A percentile compares a stretch with the other conserved stretches of the same genome.
These are phyloP conservation scores for Antitrichia curtipendula DNA, from an alignment of 225 moss, liverwort and hornwort species.

Conservation along the genomic window DNA sequence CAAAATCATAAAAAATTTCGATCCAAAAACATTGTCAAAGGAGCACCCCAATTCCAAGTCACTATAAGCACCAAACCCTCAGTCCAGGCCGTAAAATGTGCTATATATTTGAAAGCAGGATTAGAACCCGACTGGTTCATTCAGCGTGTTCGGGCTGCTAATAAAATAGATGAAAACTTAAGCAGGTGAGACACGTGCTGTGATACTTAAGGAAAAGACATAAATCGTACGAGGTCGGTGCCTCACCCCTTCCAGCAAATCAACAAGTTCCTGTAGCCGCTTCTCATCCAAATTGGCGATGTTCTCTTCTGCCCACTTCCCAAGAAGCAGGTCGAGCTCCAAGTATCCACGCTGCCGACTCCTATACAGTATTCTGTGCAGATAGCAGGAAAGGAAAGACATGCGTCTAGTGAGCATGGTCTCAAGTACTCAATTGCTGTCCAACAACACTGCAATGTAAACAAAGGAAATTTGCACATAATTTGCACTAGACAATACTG, in stretches of 20 bases:
- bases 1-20: neutral
- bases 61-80: neutral
- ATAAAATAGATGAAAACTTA: neutral
- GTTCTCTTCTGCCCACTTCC: slow-evolving; percentile 86
- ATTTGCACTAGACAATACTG: neutral
- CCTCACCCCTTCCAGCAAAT: slow-evolving; percentile 72
- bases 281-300: slow-evolving; percentile 51
- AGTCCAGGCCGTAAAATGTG: neutral
- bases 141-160: neutral
- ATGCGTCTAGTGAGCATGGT: neutral
- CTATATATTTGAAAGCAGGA: neutral
- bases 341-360: slow-evolving; percentile 91
- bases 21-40: neutral
- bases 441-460: neutral
- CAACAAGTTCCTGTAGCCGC: slow-evolving; percentile 57
- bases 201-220: neutral
- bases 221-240: neutral
- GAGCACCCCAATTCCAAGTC: neutral
- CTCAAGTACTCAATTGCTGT: neutral
- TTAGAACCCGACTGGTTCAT: neutral
- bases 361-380: slow-evolving; percentile 68
- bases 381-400: neutral
- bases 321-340: slow-evolving; percentile 89
- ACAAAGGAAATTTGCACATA: neutral
- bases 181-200: neutral